Evolutionary conservation across 495 filamentous ascomycete genomes (phyloP).

Genomic region (Stereocaulon alpinum): DNA sequence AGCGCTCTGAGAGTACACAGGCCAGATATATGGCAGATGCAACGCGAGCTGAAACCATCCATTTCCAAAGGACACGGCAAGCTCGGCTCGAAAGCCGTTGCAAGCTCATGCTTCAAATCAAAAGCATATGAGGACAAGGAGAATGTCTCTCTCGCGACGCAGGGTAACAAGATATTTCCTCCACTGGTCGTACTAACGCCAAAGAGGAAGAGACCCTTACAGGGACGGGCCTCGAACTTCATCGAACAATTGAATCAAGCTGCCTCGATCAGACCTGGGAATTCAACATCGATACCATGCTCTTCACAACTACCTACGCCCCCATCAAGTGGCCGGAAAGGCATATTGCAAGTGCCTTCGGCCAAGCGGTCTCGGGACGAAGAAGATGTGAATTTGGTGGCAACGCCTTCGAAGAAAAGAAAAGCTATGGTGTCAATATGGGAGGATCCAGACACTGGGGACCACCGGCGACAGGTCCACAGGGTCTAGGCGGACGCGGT

Average conservation of each 20-base stretch:
- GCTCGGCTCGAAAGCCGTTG: not conserved
- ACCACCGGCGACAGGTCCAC: not conserved
- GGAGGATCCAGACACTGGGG: not conserved
- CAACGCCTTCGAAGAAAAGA: constrained; percentile 5
- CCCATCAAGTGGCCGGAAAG: not conserved
- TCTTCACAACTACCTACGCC: constrained; percentile 4
- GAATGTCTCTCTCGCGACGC: not conserved
- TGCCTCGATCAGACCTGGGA: not conserved
- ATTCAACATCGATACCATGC: too few species aligned
- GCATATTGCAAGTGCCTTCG: not conserved
- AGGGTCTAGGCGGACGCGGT: not conserved
- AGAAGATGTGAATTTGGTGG: not conserved
- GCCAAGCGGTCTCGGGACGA: not conserved
- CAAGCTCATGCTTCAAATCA: not conserved
- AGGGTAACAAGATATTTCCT: not conserved
- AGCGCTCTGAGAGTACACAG: constrained; percentile 37
- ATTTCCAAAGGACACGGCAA: constrained; percentile 2
- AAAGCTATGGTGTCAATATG: constrained; percentile 1
- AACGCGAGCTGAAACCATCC: constrained; percentile 11
- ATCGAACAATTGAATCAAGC: not conserved
- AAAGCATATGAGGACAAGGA: constrained; percentile 5
- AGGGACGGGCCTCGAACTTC: not conserved
- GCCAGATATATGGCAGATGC: constrained; percentile 22
- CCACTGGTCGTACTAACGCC: not conserved
- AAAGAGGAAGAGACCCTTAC: not conserved